Percentiles rank a stretch among this genome's conserved stretches.
Conservation (phyloP, 768 basidiomycete species). For the Pholiota microspora region DNA sequence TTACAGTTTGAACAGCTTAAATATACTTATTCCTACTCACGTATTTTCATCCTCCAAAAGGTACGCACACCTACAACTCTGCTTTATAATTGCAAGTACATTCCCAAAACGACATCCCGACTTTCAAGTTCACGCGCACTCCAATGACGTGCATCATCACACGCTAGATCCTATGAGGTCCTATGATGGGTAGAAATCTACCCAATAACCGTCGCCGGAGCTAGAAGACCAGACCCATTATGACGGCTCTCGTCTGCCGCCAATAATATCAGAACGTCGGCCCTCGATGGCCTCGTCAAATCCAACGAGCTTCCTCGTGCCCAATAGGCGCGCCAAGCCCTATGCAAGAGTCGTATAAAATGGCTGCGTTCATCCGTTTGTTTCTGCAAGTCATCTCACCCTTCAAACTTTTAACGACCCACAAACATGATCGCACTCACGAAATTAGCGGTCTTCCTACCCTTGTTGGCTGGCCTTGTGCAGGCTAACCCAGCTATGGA, state of each 20-base stretch:
- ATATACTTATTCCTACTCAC: too few species aligned
- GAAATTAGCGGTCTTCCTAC: neutral
- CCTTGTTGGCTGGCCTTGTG: neutral
- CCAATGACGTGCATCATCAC: neutral
- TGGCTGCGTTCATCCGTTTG: neutral
- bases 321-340: neutral
- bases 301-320: neutral
- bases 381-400: neutral
- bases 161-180: neutral
- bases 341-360: neutral
- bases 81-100: too few species aligned
- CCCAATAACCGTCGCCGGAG: neutral
- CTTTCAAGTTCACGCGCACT: neutral
- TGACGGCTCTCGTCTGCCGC: neutral
- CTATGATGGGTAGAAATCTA: neutral
- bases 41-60: too few species aligned
- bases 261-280: neutral
- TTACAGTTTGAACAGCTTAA: too few species aligned
- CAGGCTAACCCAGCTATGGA: conserved; percentile 7
- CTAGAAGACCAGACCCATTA: neutral
- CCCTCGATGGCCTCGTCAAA: neutral
- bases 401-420: too few species aligned
- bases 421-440: neutral
- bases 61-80: too few species aligned
- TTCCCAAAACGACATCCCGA: too few species aligned